phyloP scores from a whole-genome alignment of 805 yeast genomes.

The Nematodospora valgi region DNA sequence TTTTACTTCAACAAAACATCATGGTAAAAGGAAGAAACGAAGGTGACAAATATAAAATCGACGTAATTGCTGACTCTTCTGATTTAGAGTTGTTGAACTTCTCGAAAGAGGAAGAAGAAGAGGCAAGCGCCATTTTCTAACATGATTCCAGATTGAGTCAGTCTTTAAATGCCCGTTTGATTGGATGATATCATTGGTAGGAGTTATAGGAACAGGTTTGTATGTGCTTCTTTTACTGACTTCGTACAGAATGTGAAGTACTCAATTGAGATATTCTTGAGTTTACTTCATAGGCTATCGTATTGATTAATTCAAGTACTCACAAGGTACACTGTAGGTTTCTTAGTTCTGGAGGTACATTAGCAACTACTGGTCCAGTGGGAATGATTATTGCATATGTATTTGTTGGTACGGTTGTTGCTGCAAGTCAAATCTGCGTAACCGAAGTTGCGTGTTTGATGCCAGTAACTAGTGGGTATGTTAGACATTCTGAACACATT shows the following conservation, averaged over 20 bases:
- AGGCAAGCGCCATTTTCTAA: constrained; percentile 8
- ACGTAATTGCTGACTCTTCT: not conserved
- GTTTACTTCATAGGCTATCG: too few species aligned
- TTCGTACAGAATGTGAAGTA: too few species aligned
- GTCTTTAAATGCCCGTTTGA: constrained; percentile 17
- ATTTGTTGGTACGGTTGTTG: constrained; percentile 43
- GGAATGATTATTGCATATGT: constrained; percentile 48
- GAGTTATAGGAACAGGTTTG: constrained; percentile 47
- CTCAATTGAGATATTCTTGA: too few species aligned
- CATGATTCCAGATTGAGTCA: constrained; percentile 14
- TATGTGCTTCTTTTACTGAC: too few species aligned
- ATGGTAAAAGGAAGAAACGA: too few species aligned
- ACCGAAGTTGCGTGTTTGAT: constrained; percentile 36
- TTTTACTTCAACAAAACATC: too few species aligned
- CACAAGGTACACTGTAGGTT: too few species aligned
- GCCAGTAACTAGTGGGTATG: constrained; percentile 35
- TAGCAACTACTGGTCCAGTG: constrained; percentile 41
- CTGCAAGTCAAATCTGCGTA: constrained; percentile 37
- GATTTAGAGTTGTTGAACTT: constrained; percentile 3
- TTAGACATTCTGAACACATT: constrained; percentile 35
- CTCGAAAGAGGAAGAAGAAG: not conserved
- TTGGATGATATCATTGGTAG: constrained; percentile 21
- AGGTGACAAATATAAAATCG: not conserved
- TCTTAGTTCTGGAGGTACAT: constrained; percentile 46
- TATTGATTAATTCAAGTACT: too few species aligned